Evolutionary conservation across 805 yeast species (phyloP).

Genomic region (Candida stauntonica): DNA sequence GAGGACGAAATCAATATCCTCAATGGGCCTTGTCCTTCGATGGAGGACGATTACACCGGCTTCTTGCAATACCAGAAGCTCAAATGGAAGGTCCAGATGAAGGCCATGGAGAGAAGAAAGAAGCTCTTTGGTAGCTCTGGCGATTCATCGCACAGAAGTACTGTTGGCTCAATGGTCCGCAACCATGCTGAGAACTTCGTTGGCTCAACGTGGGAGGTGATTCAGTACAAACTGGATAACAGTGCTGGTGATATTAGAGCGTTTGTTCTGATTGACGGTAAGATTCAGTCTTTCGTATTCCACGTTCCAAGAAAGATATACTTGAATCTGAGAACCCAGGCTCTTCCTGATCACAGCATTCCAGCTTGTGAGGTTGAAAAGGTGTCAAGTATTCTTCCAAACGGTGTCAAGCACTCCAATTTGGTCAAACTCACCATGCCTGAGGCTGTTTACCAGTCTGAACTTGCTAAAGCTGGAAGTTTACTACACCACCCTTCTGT

Average conservation of each 20-base stretch:
- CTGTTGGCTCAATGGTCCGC: slow-evolving; percentile 66
- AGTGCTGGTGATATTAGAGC: slow-evolving; percentile 77
- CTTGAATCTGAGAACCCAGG: slow-evolving; percentile 32
- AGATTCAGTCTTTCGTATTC: slow-evolving; percentile 68
- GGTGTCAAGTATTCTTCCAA: slow-evolving; percentile 63
- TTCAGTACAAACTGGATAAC: slow-evolving; percentile 60
- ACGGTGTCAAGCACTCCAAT: slow-evolving; percentile 45
- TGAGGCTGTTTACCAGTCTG: slow-evolving; percentile 55
- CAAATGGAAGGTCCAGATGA: slow-evolving; percentile 82
- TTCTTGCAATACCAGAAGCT: slow-evolving; percentile 74
- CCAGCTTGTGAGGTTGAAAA: slow-evolving; percentile 53
- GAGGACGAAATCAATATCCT: slow-evolving; percentile 49
- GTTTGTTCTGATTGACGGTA: slow-evolving; percentile 60
- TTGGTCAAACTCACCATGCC: slow-evolving; percentile 66
- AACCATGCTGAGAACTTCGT: slow-evolving; percentile 77
- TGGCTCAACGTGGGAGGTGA: slow-evolving; percentile 78
- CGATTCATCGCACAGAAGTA: slow-evolving; percentile 48
- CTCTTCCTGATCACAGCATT: slow-evolving; percentile 38
- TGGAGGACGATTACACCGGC: slow-evolving; percentile 59
- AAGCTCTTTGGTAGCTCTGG: slow-evolving; percentile 71
- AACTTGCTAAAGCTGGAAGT: slow-evolving; percentile 53
- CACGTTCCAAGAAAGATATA: slow-evolving; percentile 72
- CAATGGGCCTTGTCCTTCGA: slow-evolving; percentile 58
- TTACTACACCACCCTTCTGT: slow-evolving; percentile 58
- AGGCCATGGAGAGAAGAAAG: slow-evolving; percentile 64